Percentiles rank a stretch among this genome's conserved stretches.
These are phyloP conservation scores for Aspergillus haitiensis DNA, from an alignment of 495 filamentous ascomycete species.

Conservation along the genomic window DNA sequence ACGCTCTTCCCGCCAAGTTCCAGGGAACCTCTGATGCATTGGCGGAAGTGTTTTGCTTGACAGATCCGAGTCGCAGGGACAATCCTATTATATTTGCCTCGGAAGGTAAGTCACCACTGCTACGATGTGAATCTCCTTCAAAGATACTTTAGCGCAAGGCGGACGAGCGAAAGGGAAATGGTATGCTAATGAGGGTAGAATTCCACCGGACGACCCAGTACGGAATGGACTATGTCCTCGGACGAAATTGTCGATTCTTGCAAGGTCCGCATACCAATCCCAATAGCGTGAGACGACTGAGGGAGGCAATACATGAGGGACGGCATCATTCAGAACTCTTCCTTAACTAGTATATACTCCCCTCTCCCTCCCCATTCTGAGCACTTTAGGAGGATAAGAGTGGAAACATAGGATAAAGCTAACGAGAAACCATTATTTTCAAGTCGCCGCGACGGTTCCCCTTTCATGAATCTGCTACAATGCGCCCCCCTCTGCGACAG, in stretches of 20 bases:
- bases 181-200: slow-evolving; percentile 36
- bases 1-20: slow-evolving; percentile 42
- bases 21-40: slow-evolving; percentile 64
- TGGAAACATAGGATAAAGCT: background rate
- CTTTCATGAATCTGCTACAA: slow-evolving; percentile 67
- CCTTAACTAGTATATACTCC: slow-evolving; percentile 61
- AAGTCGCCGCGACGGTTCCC: slow-evolving; percentile 60
- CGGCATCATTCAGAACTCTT: slow-evolving; percentile 67
- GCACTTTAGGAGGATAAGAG: background rate
- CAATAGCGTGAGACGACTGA: slow-evolving; percentile 53
- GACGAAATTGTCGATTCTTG: slow-evolving; percentile 63
- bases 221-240: slow-evolving; percentile 56
- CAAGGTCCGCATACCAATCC: slow-evolving; percentile 58
- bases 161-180: too few species aligned
- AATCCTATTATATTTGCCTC: slow-evolving; percentile 80
- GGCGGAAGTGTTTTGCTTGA: slow-evolving; percentile 75
- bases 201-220: slow-evolving; percentile 66
- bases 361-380: background rate
- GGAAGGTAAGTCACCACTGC: slow-evolving; percentile 53
- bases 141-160: too few species aligned
- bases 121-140: background rate
- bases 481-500: slow-evolving; percentile 62
- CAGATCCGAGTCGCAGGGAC: slow-evolving; percentile 69
- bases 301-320: slow-evolving; percentile 54
- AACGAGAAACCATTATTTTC: slow-evolving; percentile 4